Conservation (phyloP, 2,329 filamentous ascomycete species). For the Neurospora crassa region DNA sequence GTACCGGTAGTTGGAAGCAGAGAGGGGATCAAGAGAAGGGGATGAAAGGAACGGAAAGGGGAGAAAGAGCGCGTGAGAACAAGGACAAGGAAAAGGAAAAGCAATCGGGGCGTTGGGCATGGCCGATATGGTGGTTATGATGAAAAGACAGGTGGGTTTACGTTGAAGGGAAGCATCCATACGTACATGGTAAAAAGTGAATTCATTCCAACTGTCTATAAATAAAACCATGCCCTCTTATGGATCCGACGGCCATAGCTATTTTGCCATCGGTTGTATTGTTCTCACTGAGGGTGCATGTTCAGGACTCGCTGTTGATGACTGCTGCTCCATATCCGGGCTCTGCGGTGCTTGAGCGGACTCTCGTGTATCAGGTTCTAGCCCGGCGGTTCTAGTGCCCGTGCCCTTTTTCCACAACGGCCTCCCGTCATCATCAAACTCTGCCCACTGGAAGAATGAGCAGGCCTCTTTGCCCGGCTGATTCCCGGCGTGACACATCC, state of each 20-base stretch:
- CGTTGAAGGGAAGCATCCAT: background rate
- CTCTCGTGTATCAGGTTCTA: background rate
- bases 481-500: slow-evolving; percentile 81
- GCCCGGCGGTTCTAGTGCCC: background rate
- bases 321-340: background rate
- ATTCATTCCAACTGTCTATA: background rate
- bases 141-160: background rate
- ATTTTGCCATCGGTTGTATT: background rate
- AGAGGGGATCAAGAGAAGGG: background rate
- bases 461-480: slow-evolving; percentile 61
- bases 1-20: background rate
- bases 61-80: background rate
- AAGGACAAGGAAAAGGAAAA: slow-evolving; percentile 8
- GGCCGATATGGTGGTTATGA: slow-evolving; percentile 14
- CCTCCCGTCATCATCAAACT: slow-evolving; percentile 74
- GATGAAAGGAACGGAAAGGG: background rate
- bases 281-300: background rate
- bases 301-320: background rate
- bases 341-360: background rate
- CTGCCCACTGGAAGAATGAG: slow-evolving; percentile 74
- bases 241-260: background rate
- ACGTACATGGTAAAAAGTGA: background rate
- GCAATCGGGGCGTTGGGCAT: slow-evolving; percentile 9
- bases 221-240: background rate
- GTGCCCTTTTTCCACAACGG: slow-evolving; percentile 2